Evolutionary conservation across 164 flowering plant genomes (phyloP).

Genomic region (Stephania yunnanensis): DNA sequence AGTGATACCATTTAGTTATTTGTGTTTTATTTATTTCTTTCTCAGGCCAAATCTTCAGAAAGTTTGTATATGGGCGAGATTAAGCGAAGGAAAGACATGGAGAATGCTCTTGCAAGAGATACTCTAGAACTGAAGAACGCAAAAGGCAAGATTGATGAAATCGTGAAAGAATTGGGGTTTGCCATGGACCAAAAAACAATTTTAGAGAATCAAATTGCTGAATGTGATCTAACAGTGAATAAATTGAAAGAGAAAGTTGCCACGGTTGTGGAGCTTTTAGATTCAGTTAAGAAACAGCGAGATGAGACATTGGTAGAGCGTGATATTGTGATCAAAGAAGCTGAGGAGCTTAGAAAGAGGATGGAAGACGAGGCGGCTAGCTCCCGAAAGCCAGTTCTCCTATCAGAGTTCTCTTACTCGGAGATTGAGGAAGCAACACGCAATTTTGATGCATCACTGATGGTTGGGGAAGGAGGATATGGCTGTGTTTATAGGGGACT

Average conservation of each 20-base stretch:
- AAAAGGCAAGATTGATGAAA: slow-evolving; percentile 33
- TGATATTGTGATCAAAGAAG: slow-evolving; percentile 52
- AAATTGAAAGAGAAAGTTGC: slow-evolving; percentile 59
- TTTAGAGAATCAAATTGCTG: slow-evolving; percentile 42
- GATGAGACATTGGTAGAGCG: slow-evolving; percentile 57
- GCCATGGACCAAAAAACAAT: slow-evolving; percentile 31
- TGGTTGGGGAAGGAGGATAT: slow-evolving; percentile 86
- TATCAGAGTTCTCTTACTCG: slow-evolving; percentile 48
- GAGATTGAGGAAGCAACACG: slow-evolving; percentile 71
- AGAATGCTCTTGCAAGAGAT: slow-evolving; percentile 37
- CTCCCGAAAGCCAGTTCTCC: slow-evolving; percentile 27
- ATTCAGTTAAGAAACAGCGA: slow-evolving; percentile 39
- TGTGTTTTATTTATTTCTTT: background rate
- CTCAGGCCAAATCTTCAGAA: slow-evolving; percentile 59
- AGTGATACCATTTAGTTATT: background rate
- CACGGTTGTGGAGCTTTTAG: slow-evolving; percentile 53
- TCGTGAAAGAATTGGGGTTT: slow-evolving; percentile 36
- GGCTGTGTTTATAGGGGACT: slow-evolving; percentile 64
- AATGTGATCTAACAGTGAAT: slow-evolving; percentile 25
- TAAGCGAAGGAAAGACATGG: slow-evolving; percentile 42
- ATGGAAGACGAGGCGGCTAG: slow-evolving; percentile 28
- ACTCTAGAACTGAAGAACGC: slow-evolving; percentile 36
- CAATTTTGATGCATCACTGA: slow-evolving; percentile 42
- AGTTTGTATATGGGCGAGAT: slow-evolving; percentile 35
- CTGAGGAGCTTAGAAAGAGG: slow-evolving; percentile 46